phyloP scores from a whole-genome alignment of 73 alveolate genomes.

The Symbiodinium natans region DNA sequence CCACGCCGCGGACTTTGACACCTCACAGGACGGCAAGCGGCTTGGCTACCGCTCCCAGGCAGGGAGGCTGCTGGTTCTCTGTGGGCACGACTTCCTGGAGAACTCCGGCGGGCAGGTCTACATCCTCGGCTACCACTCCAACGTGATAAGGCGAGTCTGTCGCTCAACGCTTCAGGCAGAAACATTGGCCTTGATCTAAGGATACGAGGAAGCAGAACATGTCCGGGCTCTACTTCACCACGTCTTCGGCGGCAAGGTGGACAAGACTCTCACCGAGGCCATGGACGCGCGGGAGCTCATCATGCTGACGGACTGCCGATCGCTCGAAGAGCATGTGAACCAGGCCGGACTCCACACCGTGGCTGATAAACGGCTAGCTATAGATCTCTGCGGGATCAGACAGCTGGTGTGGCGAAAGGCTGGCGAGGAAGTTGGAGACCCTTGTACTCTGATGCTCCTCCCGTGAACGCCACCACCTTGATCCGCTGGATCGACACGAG shows the following conservation, averaged over 20 bases:
- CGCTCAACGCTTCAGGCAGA: conserved; percentile 18
- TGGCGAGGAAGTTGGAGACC: neutral
- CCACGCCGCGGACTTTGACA: conserved; percentile 1
- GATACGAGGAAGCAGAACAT: conserved; percentile 22
- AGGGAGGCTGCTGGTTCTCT: neutral
- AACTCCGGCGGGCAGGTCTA: neutral
- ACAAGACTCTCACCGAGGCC: neutral
- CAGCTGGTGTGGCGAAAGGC: conserved; percentile 7
- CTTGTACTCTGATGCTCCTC: neutral
- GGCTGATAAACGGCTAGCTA: neutral
- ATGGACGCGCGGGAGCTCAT: neutral
- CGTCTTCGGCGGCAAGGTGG: neutral
- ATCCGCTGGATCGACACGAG: neutral
- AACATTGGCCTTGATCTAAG: neutral
- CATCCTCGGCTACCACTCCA: neutral
- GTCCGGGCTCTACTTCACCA: neutral
- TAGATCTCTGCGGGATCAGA: neutral
- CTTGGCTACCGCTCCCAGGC: conserved; percentile 3
- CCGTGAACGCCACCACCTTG: neutral
- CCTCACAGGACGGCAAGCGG: neutral
- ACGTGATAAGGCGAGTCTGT: neutral
- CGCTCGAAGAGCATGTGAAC: neutral
- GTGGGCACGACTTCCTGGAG: neutral
- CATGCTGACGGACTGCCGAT: neutral
- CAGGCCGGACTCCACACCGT: neutral